Conservation (phyloP, 495 filamentous ascomycete genomes). For the Penicillium waksmanii region DNA sequence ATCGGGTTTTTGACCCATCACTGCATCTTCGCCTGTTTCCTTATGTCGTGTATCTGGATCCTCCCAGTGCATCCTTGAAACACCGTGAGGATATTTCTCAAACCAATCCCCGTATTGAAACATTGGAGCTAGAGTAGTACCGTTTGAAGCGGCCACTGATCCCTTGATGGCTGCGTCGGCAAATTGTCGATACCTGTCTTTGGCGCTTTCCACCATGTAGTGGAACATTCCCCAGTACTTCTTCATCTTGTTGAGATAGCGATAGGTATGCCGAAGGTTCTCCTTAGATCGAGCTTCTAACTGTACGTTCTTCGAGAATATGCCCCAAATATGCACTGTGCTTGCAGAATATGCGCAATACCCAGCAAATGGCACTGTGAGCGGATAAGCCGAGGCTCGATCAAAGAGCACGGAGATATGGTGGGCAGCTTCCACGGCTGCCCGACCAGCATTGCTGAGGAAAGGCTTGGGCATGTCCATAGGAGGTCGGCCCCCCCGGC, state of each 20-base stretch:
- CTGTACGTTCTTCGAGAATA: constrained; percentile 79
- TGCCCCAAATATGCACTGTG: constrained; percentile 89
- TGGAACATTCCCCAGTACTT: constrained; percentile 98
- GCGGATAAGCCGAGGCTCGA: constrained; percentile 75
- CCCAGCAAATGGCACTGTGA: constrained; percentile 89
- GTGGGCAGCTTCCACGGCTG: constrained; percentile 86
- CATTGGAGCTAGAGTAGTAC: constrained; percentile 58
- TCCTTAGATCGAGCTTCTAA: constrained; percentile 79
- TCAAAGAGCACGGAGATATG: constrained; percentile 83
- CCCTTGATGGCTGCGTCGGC: constrained; percentile 69
- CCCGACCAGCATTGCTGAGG: constrained; percentile 71
- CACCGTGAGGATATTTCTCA: constrained; percentile 89
- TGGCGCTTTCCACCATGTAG: constrained; percentile 91
- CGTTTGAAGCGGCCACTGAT: constrained; percentile 54
- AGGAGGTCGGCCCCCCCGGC: constrained; percentile 64
- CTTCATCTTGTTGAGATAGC: constrained; percentile 92
- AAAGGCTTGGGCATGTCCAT: constrained; percentile 81
- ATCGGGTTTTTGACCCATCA: constrained; percentile 82
- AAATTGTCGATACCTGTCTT: constrained; percentile 84
- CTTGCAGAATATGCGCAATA: constrained; percentile 94
- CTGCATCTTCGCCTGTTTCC: constrained; percentile 76
- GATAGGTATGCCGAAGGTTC: constrained; percentile 86
- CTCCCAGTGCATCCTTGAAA: constrained; percentile 80
- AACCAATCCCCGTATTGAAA: constrained; percentile 99
- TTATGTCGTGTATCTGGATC: constrained; percentile 71